Evolutionary conservation across 495 filamentous ascomycete species (phyloP).

Genomic region (Xylaria scruposa): DNA sequence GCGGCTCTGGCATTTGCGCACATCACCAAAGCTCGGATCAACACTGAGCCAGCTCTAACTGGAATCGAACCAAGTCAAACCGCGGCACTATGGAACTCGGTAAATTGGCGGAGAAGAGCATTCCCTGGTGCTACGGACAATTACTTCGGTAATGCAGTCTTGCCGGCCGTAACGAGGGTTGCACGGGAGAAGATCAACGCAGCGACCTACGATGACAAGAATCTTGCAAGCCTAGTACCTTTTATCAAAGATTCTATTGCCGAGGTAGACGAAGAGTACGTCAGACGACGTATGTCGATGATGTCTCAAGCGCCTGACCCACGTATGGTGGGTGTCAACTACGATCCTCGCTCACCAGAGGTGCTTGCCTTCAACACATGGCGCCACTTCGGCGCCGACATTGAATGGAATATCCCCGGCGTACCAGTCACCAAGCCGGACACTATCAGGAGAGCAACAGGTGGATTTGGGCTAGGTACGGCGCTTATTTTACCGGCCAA

Average conservation of each 20-base stretch:
- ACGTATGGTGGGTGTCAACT: slow-evolving; percentile 42
- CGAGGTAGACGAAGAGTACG: slow-evolving; percentile 42
- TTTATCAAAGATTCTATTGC: slow-evolving; percentile 38
- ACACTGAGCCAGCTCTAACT: slow-evolving; percentile 33
- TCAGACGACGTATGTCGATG: slow-evolving; percentile 39
- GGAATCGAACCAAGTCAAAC: slow-evolving; percentile 28
- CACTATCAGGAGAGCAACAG: slow-evolving; percentile 42
- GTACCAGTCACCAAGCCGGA: slow-evolving; percentile 40
- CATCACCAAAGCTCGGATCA: slow-evolving; percentile 37
- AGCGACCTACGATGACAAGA: slow-evolving; percentile 31
- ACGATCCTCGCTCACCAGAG: slow-evolving; percentile 43
- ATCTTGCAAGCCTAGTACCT: slow-evolving; percentile 35
- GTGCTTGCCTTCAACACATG: slow-evolving; percentile 44
- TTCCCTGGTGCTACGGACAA: slow-evolving; percentile 40
- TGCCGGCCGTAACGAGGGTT: slow-evolving; percentile 36
- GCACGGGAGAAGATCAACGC: slow-evolving; percentile 28
- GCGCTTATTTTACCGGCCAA: slow-evolving; percentile 43
- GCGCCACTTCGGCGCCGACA: slow-evolving; percentile 46
- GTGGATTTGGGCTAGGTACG: slow-evolving; percentile 41
- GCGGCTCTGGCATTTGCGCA: slow-evolving; percentile 42
- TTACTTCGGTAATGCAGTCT: slow-evolving; percentile 45
- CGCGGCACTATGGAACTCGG: slow-evolving; percentile 41
- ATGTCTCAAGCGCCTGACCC: slow-evolving; percentile 42
- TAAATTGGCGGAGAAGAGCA: slow-evolving; percentile 43
- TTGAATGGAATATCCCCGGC: slow-evolving; percentile 43